Base-by-base conservation (phyloP, 495 filamentous ascomycete species). In the Daldinia concentrica region DNA sequence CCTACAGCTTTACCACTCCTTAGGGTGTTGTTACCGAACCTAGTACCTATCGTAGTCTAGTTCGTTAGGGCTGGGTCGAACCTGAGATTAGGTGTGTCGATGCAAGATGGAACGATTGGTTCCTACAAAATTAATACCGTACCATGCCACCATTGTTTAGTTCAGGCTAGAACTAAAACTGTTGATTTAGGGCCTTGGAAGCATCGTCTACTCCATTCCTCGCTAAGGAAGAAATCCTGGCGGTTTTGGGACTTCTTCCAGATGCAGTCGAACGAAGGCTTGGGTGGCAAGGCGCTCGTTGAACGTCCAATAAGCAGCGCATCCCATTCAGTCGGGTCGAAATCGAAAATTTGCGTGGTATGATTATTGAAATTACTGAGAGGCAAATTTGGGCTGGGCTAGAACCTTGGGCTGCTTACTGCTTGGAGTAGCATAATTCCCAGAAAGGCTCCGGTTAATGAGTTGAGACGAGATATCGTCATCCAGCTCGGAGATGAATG, bases 61-160 rank as follows among this genome's bases (percentile, higher is more conserved):
- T 58, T 54, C 30, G 32, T 17, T 65, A 68, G 65, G 70, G 70
- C 70, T 73, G 65, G 63, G n/a, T n/a, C n/a, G n/a, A n/a, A n/a
- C n/a, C n/a, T n/a, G n/a, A 62, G 65, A 62, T 64, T 59, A 29
- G 22, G 41, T 62, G 37, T 62, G 15, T 58, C 17, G 34, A 24
- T 64, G 61, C 34, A 55, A 57, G 56, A 37, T 54, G 30, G 57
- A 54, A 65, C 60, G 56, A 68, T 69, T 73, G 70, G 69, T 54
- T 66, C 27, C 24, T 48, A 60, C 48, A 36, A 34, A 73, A 65
- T 48, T 39, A 61, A 58, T 26, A 72, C 56, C 57, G 34, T 57
- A 34, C 37, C 6, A 22, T 29, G 39, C 62, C 32, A 43, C 15
- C 39, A 61, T 56, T 29, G 55, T 43, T 34, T 22, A 43, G 29